Conservation (phyloP, 192 early-diverging fungal species). For the Borealophlyctis nickersoniae region DNA sequence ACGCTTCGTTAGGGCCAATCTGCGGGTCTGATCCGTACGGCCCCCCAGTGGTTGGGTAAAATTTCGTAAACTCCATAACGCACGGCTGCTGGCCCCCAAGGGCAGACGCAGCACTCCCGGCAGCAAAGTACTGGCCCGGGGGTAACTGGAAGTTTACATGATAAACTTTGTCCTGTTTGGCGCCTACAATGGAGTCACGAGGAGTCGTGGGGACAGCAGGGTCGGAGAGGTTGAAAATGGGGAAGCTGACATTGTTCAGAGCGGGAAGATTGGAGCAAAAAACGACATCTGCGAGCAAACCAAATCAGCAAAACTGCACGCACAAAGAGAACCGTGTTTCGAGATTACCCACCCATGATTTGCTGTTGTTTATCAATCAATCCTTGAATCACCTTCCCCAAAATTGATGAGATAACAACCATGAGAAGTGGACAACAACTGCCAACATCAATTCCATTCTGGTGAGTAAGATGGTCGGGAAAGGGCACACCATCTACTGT, state of each 20-base stretch:
- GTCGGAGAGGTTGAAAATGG: constrained; percentile 30
- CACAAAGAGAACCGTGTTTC: constrained; percentile 3
- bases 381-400: constrained; percentile 52
- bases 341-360: neutral
- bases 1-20: neutral
- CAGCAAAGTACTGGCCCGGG: neutral
- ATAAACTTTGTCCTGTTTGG: constrained; percentile 36
- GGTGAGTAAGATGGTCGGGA: constrained; percentile 1
- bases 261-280: constrained; percentile 49
- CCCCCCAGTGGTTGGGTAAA: constrained; percentile 22
- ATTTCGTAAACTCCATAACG: constrained; percentile 24
- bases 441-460: neutral
- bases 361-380: constrained; percentile 46
- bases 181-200: constrained; percentile 22
- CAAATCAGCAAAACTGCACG: constrained; percentile 19
- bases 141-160: constrained; percentile 26
- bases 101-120: neutral
- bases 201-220: constrained; percentile 38
- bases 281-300: constrained; percentile 34
- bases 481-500: neutral
- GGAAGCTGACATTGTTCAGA: constrained; percentile 43
- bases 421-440: constrained; percentile 64
- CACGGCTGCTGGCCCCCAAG: constrained; percentile 14
- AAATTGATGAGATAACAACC: constrained; percentile 58
- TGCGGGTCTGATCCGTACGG: constrained; percentile 12